phyloP scores from a whole-genome alignment of 2,329 filamentous ascomycete species.

The Penicillium rolfsii region DNA sequence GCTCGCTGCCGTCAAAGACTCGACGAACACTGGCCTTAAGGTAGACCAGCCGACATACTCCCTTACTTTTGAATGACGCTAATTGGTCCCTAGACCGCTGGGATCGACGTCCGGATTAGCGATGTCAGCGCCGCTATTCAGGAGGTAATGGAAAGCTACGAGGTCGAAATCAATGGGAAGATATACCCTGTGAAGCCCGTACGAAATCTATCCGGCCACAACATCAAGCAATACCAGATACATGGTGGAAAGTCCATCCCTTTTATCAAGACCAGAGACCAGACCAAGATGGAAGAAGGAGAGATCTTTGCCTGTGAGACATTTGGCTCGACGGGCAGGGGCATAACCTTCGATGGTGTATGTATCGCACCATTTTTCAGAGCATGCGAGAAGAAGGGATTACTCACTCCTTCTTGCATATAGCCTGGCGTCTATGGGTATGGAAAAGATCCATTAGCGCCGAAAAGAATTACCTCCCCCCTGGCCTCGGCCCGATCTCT shows the following conservation, averaged over 20 bases:
- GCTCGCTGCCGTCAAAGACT: slow-evolving; percentile 65
- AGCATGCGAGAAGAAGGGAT: neutral
- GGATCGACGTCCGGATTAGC: slow-evolving; percentile 58
- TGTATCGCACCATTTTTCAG: slow-evolving; percentile 14
- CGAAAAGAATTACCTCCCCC: slow-evolving; percentile 36
- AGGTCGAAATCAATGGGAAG: slow-evolving; percentile 58
- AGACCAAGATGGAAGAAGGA: slow-evolving; percentile 61
- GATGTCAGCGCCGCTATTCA: slow-evolving; percentile 63
- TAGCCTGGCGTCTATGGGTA: slow-evolving; percentile 59
- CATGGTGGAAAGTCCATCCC: slow-evolving; percentile 61
- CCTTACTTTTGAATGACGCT: neutral
- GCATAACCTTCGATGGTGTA: slow-evolving; percentile 54
- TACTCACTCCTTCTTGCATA: neutral
- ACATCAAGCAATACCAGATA: slow-evolving; percentile 58
- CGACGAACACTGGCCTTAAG: slow-evolving; percentile 65
- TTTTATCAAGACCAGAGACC: slow-evolving; percentile 55
- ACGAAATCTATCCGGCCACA: slow-evolving; percentile 59
- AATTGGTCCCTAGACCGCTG: slow-evolving; percentile 48
- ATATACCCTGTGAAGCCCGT: slow-evolving; percentile 60
- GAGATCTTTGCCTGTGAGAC: slow-evolving; percentile 64
- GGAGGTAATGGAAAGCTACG: slow-evolving; percentile 66
- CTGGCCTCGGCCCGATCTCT: slow-evolving; percentile 61
- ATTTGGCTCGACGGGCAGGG: slow-evolving; percentile 59
- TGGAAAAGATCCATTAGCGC: slow-evolving; percentile 47
- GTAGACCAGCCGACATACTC: slow-evolving; percentile 27